Percentiles rank a stretch among this genome's conserved stretches.
Evolutionary conservation across 148 eudicot species (phyloP).

Genomic region (Talinum fruticosum): DNA sequence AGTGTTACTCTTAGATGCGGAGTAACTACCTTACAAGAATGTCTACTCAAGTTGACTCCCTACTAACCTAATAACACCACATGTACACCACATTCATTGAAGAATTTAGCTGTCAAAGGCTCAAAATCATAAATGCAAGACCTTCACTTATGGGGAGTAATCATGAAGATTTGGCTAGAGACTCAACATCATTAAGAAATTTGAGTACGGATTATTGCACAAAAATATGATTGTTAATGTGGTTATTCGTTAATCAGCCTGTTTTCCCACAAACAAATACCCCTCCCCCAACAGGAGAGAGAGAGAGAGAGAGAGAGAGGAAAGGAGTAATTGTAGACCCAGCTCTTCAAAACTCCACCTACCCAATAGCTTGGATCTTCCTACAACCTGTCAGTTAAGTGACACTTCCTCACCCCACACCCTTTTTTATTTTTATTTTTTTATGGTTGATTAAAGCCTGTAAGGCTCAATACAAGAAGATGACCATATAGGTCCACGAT

Average conservation of each 20-base stretch:
- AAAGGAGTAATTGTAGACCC: background rate
- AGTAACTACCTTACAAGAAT: background rate
- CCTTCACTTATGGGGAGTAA: conserved; percentile 1
- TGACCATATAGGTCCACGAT: too few species aligned
- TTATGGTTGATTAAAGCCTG: too few species aligned
- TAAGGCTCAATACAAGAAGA: too few species aligned
- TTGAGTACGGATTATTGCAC: background rate
- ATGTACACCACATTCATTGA: conserved; percentile 8
- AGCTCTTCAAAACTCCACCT: background rate
- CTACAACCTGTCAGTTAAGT: background rate
- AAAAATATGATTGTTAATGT: background rate
- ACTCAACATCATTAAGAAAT: background rate
- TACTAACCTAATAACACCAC: background rate
- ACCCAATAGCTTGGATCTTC: background rate
- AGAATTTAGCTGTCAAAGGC: conserved; percentile 20
- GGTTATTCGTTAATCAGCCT: background rate
- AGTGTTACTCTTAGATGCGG: background rate
- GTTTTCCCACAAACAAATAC: too few species aligned
- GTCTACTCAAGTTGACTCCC: background rate
- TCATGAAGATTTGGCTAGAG: conserved; percentile 11
- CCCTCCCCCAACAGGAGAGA: background rate
- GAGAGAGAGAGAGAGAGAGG: background rate
- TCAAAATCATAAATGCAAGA: conserved; percentile 12
- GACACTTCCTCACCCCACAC: background rate
- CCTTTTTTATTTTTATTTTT: too few species aligned